phyloP scores from a whole-genome alignment of 306 rosid species.

The Glycyrrhiza uralensis region DNA sequence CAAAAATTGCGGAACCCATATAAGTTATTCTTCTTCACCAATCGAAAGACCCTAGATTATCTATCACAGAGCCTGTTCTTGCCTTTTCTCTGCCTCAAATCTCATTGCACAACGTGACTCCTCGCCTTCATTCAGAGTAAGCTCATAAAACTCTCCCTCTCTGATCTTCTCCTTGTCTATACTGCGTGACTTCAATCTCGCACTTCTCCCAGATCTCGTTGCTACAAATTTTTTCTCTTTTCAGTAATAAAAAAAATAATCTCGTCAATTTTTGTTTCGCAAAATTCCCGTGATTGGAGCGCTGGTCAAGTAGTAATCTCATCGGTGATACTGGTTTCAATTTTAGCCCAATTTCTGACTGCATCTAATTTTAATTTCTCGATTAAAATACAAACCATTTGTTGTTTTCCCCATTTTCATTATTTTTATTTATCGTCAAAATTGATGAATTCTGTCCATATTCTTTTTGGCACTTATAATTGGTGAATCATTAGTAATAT shows the following conservation, averaged over 20 bases:
- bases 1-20: background rate
- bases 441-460: background rate
- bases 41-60: background rate
- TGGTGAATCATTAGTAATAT: background rate
- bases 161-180: background rate
- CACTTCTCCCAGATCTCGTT: constrained; percentile 12
- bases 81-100: constrained; percentile 8
- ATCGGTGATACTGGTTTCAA: background rate
- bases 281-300: background rate
- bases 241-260: background rate
- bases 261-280: background rate
- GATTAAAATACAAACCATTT: background rate
- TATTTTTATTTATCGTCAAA: background rate
- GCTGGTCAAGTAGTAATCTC: background rate
- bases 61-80: background rate
- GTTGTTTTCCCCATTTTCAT: background rate
- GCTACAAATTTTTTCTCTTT: background rate
- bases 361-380: background rate
- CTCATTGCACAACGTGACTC: background rate
- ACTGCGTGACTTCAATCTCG: background rate
- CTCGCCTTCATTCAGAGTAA: constrained; percentile 22
- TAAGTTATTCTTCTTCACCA: background rate
- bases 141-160: background rate
- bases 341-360: background rate
- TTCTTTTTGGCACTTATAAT: background rate